Percentiles rank a stretch among this genome's conserved stretches.
These are phyloP conservation scores for Trypanosoma caninum DNA, from an alignment of 208 protist genomes.

Conservation along the genomic window DNA sequence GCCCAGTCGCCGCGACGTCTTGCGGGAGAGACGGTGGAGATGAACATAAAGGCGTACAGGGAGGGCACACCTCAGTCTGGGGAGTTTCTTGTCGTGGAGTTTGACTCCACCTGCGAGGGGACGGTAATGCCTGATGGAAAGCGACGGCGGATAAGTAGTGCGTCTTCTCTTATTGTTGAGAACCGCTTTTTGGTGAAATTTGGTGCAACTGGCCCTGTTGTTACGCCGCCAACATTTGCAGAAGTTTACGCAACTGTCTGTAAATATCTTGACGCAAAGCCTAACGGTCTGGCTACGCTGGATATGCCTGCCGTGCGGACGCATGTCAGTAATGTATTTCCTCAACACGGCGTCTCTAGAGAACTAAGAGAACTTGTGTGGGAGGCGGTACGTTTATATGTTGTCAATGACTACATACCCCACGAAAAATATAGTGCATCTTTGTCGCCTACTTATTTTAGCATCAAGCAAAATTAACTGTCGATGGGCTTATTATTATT, in stretches of 20 bases:
- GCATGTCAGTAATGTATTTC: constrained; percentile 18
- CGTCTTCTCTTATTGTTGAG: background rate
- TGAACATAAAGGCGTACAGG: constrained; percentile 12
- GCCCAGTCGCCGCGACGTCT: background rate
- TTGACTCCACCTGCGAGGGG: constrained; percentile 22
- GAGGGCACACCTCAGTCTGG: background rate
- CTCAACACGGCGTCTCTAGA: background rate
- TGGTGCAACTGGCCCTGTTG: constrained; percentile 16
- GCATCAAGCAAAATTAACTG: no score
- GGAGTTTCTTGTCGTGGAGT: constrained; percentile 20
- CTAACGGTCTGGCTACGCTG: constrained; percentile 17
- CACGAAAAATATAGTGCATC: background rate
- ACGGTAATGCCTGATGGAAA: background rate
- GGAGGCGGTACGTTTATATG: constrained; percentile 27
- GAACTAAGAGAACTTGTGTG: constrained; percentile 33
- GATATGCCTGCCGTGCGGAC: constrained; percentile 28
- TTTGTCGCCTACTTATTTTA: background rate
- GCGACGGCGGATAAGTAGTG: constrained; percentile 12
- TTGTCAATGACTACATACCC: constrained; percentile 19
- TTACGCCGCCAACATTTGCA: constrained; percentile 19
- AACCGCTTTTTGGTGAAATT: constrained; percentile 25
- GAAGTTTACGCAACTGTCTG: constrained; percentile 32
- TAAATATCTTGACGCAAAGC: constrained; percentile 17
- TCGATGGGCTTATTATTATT: no score
- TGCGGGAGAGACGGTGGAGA: background rate